Base-by-base conservation (phyloP, 192 early-diverging fungal species). In the Funneliformis mosseae region DNA sequence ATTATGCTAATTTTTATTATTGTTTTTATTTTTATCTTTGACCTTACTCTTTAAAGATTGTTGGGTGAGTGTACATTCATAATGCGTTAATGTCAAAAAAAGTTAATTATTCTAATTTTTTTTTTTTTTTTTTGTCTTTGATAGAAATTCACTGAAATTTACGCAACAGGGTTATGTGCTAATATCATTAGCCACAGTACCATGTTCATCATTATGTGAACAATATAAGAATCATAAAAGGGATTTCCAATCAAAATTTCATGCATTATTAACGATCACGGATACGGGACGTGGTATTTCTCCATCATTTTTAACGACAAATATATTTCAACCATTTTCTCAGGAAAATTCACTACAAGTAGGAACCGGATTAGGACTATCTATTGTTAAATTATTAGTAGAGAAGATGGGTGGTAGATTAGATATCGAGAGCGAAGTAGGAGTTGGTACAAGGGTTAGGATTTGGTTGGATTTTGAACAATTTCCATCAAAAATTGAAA, bases 121-220 rank as follows among this genome's bases (percentile, higher is more conserved):
- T 33, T 80, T 38, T 23, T 78, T 42, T 27, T 71, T 45, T 21
- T 46, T 82, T 11, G 71, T 83, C 78, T 78, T 83, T 18, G 76
- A 83, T 25, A 86, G 85, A 21, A 90, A 90, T 70, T 83, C 87
- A 9, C 77, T 90, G 61, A 90, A 88, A 67, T 90, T 90, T 42
- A 90, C 89, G 9, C 81, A 82, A 16, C 78, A 83, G 10, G 89
- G 89, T 3, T 88, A 82, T 55, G 87, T 89, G 4, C 83, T 88
- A 25, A 66, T 89, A 16, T 85, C 80, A 8, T 81, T 88, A 1
- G 61, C 79, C 5, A 81, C 74, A 25, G 80, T 82, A 11, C 81
- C 80, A 8, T 55, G 72, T 59, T 28, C 55, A 55, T 14, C 59
- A 81, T 21, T 70, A 74, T 18, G 63, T 79, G 60, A 85, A 27